phyloP scores from a whole-genome alignment of 2,329 filamentous ascomycete species.

The Aspergillus puulaauensis region DNA sequence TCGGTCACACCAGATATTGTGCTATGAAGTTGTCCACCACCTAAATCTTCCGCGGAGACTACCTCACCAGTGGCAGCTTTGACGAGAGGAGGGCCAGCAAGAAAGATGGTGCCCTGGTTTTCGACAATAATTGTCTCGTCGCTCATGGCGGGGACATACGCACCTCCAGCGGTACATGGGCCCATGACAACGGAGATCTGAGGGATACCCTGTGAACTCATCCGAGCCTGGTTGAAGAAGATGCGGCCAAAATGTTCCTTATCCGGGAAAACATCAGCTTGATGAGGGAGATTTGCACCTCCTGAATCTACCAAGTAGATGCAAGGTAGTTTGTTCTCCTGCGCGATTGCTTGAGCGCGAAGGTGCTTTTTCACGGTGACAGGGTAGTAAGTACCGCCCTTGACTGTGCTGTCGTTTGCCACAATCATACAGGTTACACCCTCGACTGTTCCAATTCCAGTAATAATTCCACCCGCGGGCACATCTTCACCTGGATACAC shows the following conservation, averaged over 20 bases:
- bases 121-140: constrained; percentile 97
- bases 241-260: constrained; percentile 94
- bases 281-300: constrained; percentile 90
- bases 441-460: constrained; percentile 84
- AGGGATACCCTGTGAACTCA: constrained; percentile 85
- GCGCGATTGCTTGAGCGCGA: constrained; percentile 83
- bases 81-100: constrained; percentile 89
- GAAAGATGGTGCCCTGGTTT: constrained; percentile 95
- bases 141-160: constrained; percentile 95
- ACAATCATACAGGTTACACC: constrained; percentile 91
- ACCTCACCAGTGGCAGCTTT: constrained; percentile 95
- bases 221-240: constrained; percentile 96
- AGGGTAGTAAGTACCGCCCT: constrained; percentile 94
- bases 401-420: constrained; percentile 95
- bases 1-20: constrained; percentile 91
- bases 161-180: constrained; percentile 90
- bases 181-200: constrained; percentile 97
- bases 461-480: constrained; percentile 86
- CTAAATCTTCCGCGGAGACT: constrained; percentile 85
- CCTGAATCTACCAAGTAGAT: constrained; percentile 97
- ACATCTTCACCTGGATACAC: constrained; percentile 86
- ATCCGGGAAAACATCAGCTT: constrained; percentile 94
- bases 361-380: constrained; percentile 98
- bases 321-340: constrained; percentile 79
- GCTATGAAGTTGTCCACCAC: constrained; percentile 85